Evolutionary conservation across 116 monocot species (phyloP).

Genomic region (Trichopus zeylanicus): DNA sequence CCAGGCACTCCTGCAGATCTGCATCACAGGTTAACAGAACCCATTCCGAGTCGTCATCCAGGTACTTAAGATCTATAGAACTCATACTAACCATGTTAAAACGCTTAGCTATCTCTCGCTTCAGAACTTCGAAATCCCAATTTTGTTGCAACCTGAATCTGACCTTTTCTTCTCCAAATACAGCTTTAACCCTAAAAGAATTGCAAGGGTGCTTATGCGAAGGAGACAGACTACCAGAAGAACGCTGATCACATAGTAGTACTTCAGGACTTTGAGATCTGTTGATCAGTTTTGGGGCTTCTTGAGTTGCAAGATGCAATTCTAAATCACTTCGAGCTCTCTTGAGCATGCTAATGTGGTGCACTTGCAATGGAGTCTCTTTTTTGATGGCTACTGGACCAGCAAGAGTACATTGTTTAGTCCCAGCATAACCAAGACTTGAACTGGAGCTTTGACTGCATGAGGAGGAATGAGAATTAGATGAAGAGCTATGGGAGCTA

Average conservation of each 20-base stretch:
- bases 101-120: conserved; percentile 36
- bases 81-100: conserved; percentile 23
- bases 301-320: conserved; percentile 10
- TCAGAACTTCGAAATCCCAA: conserved; percentile 42
- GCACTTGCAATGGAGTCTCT: conserved; percentile 18
- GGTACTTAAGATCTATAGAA: conserved; percentile 53
- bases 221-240: not conserved
- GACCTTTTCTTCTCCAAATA: conserved; percentile 54
- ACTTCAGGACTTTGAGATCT: conserved; percentile 15
- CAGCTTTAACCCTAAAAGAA: conserved; percentile 46
- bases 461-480: conserved; percentile 49
- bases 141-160: conserved; percentile 34
- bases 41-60: conserved; percentile 89
- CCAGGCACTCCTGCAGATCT: conserved; percentile 65
- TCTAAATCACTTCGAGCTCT: conserved; percentile 10
- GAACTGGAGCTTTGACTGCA: conserved; percentile 46
- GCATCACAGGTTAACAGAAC: conserved; percentile 71
- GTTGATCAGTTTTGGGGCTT: not conserved
- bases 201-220: conserved; percentile 2
- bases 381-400: conserved; percentile 13
- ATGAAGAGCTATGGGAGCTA: conserved; percentile 21
- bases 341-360: conserved; percentile 7
- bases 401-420: not conserved
- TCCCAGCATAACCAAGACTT: conserved; percentile 18
- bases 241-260: conserved; percentile 8